Base-by-base conservation (phyloP, 805 yeast species). In the Clavispora phyllophila region DNA sequence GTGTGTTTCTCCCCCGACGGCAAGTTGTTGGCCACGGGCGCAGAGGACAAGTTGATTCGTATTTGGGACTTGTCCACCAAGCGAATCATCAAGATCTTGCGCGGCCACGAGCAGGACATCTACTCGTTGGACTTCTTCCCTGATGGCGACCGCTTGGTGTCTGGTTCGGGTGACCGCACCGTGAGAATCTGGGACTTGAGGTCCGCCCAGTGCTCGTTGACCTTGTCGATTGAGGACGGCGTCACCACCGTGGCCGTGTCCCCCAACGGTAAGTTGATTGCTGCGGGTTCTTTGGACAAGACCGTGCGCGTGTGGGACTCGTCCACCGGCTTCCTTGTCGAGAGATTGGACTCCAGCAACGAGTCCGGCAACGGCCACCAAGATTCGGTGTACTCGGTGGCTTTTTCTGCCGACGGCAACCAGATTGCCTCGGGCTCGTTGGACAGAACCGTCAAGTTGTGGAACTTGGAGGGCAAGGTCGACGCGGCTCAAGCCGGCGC, bases 231-330 rank as follows among this genome's bases (percentile, higher is more conserved):
- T 56, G 97, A 91, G 66, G 98, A 91, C 63, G 99, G 99, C 54
- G 98, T 91, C 41, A 91, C 99, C 43, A 91, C 99, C 0, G 97
- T 91, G 36, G 96, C 97, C 17, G 91, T 91, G 33, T 87, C 96
- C 8, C 97, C 97, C 39, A 95, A 91, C 64, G 96, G 97, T 31
- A 80, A 83, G 54, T 79, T 82, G 55, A 88, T 93, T 56, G 98
- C 97, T 31, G 98, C 97, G 14, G 99, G 99, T 39, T 86, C 96
- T 27, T 78, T 91, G 51, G 99, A 91, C 70, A 78, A 95, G 67
- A 85, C 96, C 25, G 97, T 93, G 40, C 78, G 98, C 49, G 96
- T 93, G 37, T 91, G 98, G 97, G 96, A 91, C 68, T 84, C 96
- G 9, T 79, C 86, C 36, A 85, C 95, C 20, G 96, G 96, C 2